Conservation (phyloP, 140 eudicot species). For the Anethum foeniculum region DNA sequence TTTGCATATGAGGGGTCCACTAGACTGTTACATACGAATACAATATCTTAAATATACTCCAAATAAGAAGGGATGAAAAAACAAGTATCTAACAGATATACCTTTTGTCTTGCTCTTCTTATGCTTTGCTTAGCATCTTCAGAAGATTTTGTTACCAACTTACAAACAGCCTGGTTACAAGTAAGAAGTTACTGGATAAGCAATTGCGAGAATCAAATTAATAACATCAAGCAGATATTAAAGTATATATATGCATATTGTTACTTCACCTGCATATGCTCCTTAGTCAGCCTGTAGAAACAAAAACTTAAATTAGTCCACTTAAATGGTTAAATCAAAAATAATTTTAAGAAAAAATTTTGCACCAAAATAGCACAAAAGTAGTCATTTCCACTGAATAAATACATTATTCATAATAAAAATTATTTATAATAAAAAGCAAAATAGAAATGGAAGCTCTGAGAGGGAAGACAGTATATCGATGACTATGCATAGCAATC, state of each 20-base stretch:
- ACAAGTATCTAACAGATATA: conserved; percentile 14
- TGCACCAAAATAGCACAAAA: not conserved
- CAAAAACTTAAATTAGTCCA: conserved; percentile 22
- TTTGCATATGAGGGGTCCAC: not conserved
- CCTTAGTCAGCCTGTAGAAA: conserved; percentile 73
- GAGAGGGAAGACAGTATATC: not conserved
- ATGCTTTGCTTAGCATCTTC: conserved; percentile 93
- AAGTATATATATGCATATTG: not conserved
- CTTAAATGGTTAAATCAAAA: not conserved
- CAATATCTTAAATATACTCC: not conserved
- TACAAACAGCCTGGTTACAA: conserved; percentile 68
- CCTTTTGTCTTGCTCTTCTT: conserved; percentile 94
- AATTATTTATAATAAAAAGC: not conserved
- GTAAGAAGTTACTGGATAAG: not conserved
- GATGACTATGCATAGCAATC: not conserved
- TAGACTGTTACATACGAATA: not conserved
- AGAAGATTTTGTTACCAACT: conserved; percentile 72
- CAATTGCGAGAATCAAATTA: not conserved
- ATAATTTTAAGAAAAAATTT: not conserved
- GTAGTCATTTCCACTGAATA: not conserved
- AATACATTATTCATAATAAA: not conserved
- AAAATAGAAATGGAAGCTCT: not conserved
- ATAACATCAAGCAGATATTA: not conserved
- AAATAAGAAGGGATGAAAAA: not conserved
- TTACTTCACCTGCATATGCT: conserved; percentile 68